Evolutionary conservation across 495 filamentous ascomycete genomes (phyloP), one percentile per base, ranked within the genome.

Genomic region (Tuber calosporum): DNA sequence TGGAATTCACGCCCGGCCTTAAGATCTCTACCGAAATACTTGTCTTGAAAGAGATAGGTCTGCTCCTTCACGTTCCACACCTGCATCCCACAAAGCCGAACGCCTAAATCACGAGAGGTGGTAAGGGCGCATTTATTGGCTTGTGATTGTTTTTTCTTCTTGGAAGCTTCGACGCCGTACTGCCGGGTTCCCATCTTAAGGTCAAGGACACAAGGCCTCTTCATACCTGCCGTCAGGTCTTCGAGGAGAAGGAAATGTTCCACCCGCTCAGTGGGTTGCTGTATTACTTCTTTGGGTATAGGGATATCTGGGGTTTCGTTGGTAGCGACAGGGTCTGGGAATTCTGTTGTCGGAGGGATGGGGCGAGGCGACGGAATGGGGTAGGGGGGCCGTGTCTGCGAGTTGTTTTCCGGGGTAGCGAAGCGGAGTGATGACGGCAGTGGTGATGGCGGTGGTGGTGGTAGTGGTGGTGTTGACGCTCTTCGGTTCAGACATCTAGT

Each of bases 151-250:
- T 93, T 92, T 82, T 99, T 99, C 83, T 95, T 94, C 58, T 94
- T 90, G 69, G 86, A 88, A 13, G 95, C 95, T 74, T 97, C 94
- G n/a, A 97, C 87, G 20, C 95, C 95, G 83, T 97, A 97, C 82
- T 99, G 95, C 4, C 95, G 89, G n/a, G 95, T 99, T 17, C 95
- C 95, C 95, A 99, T 99, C 82, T 99, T 99, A 74, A 99, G 85
- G 82, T 99, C 95, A 78, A 99, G 90, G 58, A 97, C 95, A 83
- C 95, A 98, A 19, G 95, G 95, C 42, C 91, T 90, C 80, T 91
- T 92, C 94, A 99, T 97, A 43, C 95, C 95, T 8, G 95, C 92
- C 3, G 95, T 99, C 40, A 99, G 87, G 81, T 99, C 95, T 83
- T 99, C 95, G n/a, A 99, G 85, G 0, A 99, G 86, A 11, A 99